Base-by-base conservation (phyloP, 345 rosid genomes). In the Salix viminalis region DNA sequence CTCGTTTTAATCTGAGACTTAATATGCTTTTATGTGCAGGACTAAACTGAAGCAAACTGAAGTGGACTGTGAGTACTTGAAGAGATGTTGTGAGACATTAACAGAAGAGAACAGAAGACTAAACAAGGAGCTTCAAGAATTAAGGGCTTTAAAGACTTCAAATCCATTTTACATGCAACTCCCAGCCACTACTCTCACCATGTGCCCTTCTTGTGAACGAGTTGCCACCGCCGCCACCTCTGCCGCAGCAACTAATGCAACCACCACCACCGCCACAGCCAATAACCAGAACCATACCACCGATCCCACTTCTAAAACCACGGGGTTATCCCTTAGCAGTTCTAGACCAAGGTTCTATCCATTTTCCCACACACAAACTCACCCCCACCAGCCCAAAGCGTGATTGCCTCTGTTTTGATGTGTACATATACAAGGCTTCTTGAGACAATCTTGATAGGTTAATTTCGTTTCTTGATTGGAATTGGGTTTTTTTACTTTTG, bases 131-230 rank as follows among this genome's bases (percentile, higher is more conserved):
- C 85, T 95, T 78, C 91, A 84, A 73, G 97, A 91, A 70, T 70
- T 96, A 71, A 89, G 99, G 79, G 91, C 97, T 41, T 84, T 96
- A 79, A 93, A 92, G 83, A 79, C 96, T 65, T 89, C 92, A 10
- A 88, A 89, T 56, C 95, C 98, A 14, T 96, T 90, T 85, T 91
- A 88, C 94, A 92, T 85, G 97, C 99, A 96, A 77, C 93, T 91
- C 23, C 99, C 99, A 12, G 97, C 99, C 75, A 96, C 99, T 32
- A 96, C 99, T 75, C 99, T 96, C 85, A 96, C 99, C 70, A 96
- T 96, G 97, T 96, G 99, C 79, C 99, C 99, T 50, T 96, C 99
- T 18, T 96, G 99, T 70, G 98, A 92, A 84, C 95, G 98, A 61
- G 94, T 93, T 6, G 90, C 92, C 80, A 84, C 97, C 84, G 80